Evolutionary conservation across 768 basidiomycete species (phyloP).

Genomic region (Tylopilus balloui): DNA sequence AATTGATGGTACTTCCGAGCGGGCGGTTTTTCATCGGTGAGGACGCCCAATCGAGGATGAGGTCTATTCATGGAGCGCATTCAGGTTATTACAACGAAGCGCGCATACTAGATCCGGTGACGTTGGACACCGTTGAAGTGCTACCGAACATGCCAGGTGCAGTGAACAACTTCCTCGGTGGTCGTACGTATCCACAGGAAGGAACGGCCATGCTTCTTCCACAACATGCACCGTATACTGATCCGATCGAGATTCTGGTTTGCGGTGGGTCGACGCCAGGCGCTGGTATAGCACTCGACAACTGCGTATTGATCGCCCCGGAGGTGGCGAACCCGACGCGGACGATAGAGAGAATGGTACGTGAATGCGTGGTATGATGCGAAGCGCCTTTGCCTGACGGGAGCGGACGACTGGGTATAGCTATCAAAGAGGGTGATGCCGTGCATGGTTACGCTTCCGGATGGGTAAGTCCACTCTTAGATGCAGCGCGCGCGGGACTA

Average conservation of each 20-base stretch:
- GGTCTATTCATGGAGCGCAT: not conserved
- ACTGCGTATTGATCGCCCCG: slow-evolving; percentile 66
- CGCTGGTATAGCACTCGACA: slow-evolving; percentile 51
- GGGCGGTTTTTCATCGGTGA: slow-evolving; percentile 67
- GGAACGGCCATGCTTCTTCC: slow-evolving; percentile 69
- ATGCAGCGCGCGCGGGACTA: not conserved
- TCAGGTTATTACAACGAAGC: slow-evolving; percentile 79
- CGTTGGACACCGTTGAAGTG: slow-evolving; percentile 53
- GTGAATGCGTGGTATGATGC: slow-evolving; percentile 15
- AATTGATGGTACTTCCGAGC: slow-evolving; percentile 70
- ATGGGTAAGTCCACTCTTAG: slow-evolving; percentile 16
- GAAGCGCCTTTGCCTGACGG: not conserved
- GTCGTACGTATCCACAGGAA: slow-evolving; percentile 75
- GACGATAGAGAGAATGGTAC: slow-evolving; percentile 75
- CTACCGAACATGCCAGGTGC: slow-evolving; percentile 74
- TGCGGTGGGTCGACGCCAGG: slow-evolving; percentile 73
- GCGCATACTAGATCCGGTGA: slow-evolving; percentile 62
- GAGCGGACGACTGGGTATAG: not conserved
- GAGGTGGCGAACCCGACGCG: slow-evolving; percentile 59
- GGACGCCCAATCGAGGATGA: not conserved
- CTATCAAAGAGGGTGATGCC: slow-evolving; percentile 73
- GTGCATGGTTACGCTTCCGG: slow-evolving; percentile 64
- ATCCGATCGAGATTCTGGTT: slow-evolving; percentile 59
- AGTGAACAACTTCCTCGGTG: slow-evolving; percentile 66
- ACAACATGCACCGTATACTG: slow-evolving; percentile 67